phyloP scores from a whole-genome alignment of 768 basidiomycete genomes.

The Hypsizygus marmoreus region DNA sequence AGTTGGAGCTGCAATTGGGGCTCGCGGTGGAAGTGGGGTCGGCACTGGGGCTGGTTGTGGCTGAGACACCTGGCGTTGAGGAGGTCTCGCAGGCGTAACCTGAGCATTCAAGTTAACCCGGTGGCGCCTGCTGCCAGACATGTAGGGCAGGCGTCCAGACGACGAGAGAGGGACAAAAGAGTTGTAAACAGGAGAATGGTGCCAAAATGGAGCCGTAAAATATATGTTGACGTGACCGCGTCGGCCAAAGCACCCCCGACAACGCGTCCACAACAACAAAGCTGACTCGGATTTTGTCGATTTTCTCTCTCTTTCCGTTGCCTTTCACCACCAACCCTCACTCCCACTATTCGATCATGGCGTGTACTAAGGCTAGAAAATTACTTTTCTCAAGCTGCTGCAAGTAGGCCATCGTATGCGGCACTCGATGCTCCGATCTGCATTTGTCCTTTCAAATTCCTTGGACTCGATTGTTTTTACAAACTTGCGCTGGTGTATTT shows the following conservation, averaged over 20 bases:
- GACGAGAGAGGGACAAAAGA: background rate
- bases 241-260: slow-evolving; percentile 1
- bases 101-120: background rate
- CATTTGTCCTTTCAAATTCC: too few relatives aligned
- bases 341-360: background rate
- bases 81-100: background rate
- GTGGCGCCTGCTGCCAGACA: slow-evolving; percentile 4
- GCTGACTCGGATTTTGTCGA: background rate
- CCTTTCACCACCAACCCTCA: too few relatives aligned
- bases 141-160: background rate
- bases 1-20: background rate
- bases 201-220: too few relatives aligned
- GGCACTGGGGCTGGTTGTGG: slow-evolving; percentile 1
- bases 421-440: too few relatives aligned
- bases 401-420: too few relatives aligned
- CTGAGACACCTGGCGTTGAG: background rate
- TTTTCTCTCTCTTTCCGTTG: too few relatives aligned
- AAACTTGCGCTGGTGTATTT: too few relatives aligned
- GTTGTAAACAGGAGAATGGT: too few relatives aligned
- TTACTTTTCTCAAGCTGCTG: too few relatives aligned
- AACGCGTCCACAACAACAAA: slow-evolving; percentile 13
- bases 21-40: background rate
- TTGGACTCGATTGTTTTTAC: too few relatives aligned
- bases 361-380: background rate
- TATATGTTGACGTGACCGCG: too few relatives aligned